These are phyloP conservation scores for Bolboschoenoplectus hybrid DNA, from an alignment of 202 grass and related monocot genomes.

Conservation along the genomic window DNA sequence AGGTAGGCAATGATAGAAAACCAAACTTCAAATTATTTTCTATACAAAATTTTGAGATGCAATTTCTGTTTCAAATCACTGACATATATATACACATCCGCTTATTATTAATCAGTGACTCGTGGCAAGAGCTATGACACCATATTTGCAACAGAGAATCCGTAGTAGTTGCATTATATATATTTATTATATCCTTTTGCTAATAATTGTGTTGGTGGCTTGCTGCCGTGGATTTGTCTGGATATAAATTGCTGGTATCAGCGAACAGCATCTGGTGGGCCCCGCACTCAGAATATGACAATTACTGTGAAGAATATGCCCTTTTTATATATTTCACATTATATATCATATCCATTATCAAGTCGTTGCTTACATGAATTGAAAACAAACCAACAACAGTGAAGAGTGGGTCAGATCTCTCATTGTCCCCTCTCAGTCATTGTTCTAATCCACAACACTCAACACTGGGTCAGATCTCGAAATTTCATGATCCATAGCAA, in stretches of 20 bases:
- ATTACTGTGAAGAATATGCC: not conserved
- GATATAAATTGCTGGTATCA: conserved; percentile 16
- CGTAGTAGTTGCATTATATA: no score
- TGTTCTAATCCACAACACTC: not conserved
- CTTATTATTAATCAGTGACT: not conserved
- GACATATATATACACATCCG: no score
- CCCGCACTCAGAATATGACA: not conserved
- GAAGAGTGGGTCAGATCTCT: not conserved
- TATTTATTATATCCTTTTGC: not conserved
- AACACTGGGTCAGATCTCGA: not conserved
- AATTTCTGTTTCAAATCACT: not conserved
- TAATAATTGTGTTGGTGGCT: not conserved
- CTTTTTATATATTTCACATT: not conserved
- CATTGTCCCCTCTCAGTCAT: not conserved
- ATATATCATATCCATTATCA: not conserved
- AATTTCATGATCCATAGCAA: no score
- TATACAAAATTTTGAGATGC: not conserved
- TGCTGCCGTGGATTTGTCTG: conserved; percentile 25
- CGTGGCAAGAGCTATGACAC: not conserved
- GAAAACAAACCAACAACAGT: not conserved
- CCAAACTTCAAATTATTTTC: not conserved
- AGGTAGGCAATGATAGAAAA: not conserved
- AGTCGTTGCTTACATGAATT: not conserved
- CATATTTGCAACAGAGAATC: not conserved
- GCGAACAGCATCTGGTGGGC: conserved; percentile 24